Conservation (phyloP, 2,329 filamentous ascomycete genomes). For the Cercospora zeina region DNA sequence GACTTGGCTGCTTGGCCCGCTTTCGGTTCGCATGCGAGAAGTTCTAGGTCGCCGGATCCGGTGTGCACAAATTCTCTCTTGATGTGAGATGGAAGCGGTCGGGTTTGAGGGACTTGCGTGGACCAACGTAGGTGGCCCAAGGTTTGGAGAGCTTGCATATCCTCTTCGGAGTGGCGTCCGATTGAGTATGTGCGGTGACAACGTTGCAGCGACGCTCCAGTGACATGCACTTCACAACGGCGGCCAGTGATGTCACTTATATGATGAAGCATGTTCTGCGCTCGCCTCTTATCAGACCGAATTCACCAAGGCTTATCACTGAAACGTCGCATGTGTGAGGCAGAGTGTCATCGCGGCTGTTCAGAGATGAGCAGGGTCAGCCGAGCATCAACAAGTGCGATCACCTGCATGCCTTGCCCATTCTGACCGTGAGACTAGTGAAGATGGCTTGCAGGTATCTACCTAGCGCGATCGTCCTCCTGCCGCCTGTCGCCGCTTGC, state of each 20-base stretch:
- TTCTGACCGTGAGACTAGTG: background rate
- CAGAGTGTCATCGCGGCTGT: background rate
- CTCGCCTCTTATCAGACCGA: background rate
- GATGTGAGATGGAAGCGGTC: slow-evolving; percentile 18
- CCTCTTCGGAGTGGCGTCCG: background rate
- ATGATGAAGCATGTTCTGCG: background rate
- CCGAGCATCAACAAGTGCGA: background rate
- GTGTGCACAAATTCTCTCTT: slow-evolving; percentile 36
- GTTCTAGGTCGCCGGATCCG: slow-evolving; percentile 51
- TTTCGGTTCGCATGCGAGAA: slow-evolving; percentile 47
- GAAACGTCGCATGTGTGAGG: background rate
- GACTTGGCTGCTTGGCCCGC: slow-evolving; percentile 37
- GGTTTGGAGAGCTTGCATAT: slow-evolving; percentile 15
- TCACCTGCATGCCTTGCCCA: slow-evolving; percentile 1
- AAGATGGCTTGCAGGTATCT: slow-evolving; percentile 1
- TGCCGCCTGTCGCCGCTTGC: background rate
- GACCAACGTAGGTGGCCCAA: slow-evolving; percentile 18
- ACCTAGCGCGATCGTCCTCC: too few relatives aligned
- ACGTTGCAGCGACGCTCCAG: background rate
- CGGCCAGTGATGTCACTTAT: background rate
- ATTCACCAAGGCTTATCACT: background rate
- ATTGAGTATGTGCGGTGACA: background rate
- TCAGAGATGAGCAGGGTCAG: background rate
- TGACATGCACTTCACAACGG: background rate
- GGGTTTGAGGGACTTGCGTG: slow-evolving; percentile 13